Conservation (phyloP, 1,284 basidiomycete species). For the Anthracocystis setariae region DNA sequence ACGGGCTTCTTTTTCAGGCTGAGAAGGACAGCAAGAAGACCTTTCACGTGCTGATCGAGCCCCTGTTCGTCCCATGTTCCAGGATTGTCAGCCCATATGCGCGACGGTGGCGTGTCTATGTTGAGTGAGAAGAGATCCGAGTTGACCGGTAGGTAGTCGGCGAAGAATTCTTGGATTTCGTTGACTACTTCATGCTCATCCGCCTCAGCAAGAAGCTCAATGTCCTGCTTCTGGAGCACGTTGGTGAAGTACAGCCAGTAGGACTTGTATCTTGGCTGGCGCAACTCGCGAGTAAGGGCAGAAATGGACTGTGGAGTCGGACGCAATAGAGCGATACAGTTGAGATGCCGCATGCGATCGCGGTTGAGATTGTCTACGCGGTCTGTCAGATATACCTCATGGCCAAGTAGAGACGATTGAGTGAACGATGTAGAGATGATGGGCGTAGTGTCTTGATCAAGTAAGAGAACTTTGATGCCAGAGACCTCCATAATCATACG, state of each 20-base stretch:
- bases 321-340: slow-evolving; percentile 92
- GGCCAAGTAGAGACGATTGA: slow-evolving; percentile 90
- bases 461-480: slow-evolving; percentile 96
- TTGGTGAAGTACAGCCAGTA: slow-evolving; percentile 92
- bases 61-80: slow-evolving; percentile 76
- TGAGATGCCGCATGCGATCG: slow-evolving; percentile 85
- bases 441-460: slow-evolving; percentile 95
- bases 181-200: slow-evolving; percentile 96
- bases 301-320: slow-evolving; percentile 82
- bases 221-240: slow-evolving; percentile 84
- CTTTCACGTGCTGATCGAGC: slow-evolving; percentile 81
- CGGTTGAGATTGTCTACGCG: slow-evolving; percentile 81
- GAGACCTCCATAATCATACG: slow-evolving; percentile 84
- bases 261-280: slow-evolving; percentile 85
- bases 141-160: slow-evolving; percentile 70
- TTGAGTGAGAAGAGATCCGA: slow-evolving; percentile 88
- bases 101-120: slow-evolving; percentile 64
- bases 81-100: slow-evolving; percentile 77
- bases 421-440: slow-evolving; percentile 95
- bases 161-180: slow-evolving; percentile 74
- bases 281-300: slow-evolving; percentile 82
- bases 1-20: slow-evolving; percentile 95
- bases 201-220: slow-evolving; percentile 91
- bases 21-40: slow-evolving; percentile 86
- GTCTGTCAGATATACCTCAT: slow-evolving; percentile 98